A percentile compares a stretch with the other conserved stretches of the same genome.
Conservation (phyloP, 2,329 filamentous ascomycete species). For the Colletotrichum aenigma region DNA sequence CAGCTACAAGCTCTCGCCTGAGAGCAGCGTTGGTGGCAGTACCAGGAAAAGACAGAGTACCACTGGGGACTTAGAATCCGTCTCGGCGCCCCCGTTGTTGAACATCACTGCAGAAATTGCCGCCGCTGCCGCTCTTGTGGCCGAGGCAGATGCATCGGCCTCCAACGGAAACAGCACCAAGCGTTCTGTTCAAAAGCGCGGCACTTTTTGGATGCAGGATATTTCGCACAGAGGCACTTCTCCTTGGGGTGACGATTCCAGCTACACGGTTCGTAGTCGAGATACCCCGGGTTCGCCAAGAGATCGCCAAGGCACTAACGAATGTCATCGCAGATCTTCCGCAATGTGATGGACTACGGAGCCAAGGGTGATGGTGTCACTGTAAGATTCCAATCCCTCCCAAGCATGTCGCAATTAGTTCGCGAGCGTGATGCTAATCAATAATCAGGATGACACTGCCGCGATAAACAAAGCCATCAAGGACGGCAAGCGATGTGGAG, state of each 20-base stretch:
- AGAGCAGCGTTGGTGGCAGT: not conserved
- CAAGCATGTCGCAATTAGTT: not conserved
- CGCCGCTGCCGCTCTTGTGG: not conserved
- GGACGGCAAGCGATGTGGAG: slow-evolving; percentile 19
- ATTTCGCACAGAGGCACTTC: not conserved
- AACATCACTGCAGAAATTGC: not conserved
- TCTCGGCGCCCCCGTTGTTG: not conserved
- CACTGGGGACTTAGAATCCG: not conserved
- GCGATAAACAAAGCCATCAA: slow-evolving; percentile 47
- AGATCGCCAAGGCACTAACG: not conserved
- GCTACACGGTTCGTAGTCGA: not conserved
- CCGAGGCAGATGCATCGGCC: not conserved
- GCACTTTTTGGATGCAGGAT: not conserved
- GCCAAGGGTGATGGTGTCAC: slow-evolving; percentile 71
- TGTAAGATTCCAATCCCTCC: not conserved
- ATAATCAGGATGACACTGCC: slow-evolving; percentile 43
- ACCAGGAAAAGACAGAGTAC: not conserved
- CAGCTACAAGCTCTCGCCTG: not conserved
- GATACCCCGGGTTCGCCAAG: not conserved
- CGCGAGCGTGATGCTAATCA: not conserved
- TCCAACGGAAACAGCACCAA: not conserved
- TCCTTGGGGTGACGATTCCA: not conserved
- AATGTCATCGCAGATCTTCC: not conserved
- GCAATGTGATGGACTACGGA: slow-evolving; percentile 30
- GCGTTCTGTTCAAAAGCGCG: not conserved